These are phyloP conservation scores for Mimosa bimucronata DNA, from an alignment of 306 rosid genomes.

Conservation along the genomic window DNA sequence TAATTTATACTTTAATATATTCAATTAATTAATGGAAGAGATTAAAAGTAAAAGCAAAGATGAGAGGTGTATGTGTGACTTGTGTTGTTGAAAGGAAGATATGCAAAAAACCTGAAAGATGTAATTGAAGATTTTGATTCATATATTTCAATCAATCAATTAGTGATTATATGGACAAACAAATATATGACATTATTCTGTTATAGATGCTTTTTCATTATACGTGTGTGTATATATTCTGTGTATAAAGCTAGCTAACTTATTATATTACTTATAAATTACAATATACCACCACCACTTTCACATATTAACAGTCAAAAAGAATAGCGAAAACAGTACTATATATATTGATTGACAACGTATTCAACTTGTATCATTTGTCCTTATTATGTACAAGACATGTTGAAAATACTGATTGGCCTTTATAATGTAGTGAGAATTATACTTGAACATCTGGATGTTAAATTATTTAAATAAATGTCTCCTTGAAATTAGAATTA, in stretches of 20 bases:
- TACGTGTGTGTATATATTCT: neutral
- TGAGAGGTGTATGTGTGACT: neutral
- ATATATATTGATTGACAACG: neutral
- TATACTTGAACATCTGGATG: neutral
- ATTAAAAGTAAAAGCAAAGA: neutral
- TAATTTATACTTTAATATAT: neutral
- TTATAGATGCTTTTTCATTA: constrained; percentile 9
- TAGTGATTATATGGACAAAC: neutral
- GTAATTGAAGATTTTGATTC: constrained; percentile 3
- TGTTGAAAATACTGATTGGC: neutral
- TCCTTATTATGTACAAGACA: neutral
- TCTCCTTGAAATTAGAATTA: neutral
- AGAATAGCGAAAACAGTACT: neutral
- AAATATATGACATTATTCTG: neutral
- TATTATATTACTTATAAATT: neutral
- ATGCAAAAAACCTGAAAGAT: neutral
- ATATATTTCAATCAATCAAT: neutral
- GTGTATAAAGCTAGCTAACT: neutral
- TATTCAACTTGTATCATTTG: neutral
- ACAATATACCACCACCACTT: neutral
- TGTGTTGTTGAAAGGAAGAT: neutral
- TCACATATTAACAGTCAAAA: neutral
- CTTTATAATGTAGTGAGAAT: neutral
- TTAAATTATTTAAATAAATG: neutral
- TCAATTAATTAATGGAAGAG: neutral